phyloP scores from a whole-genome alignment of 1,284 basidiomycete species.

The Sanghuangporus baumii region DNA sequence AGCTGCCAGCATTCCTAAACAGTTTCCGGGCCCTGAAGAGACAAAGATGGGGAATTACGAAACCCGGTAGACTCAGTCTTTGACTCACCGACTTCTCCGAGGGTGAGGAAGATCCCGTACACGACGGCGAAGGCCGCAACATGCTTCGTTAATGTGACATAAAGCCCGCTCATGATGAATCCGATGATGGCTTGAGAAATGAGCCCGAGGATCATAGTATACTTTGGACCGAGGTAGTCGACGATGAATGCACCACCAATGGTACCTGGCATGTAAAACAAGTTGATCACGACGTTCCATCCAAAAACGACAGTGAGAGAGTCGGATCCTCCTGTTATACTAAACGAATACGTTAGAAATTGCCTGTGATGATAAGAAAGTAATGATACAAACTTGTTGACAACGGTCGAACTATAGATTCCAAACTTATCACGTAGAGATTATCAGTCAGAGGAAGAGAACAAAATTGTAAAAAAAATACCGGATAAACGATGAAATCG shows the following conservation, averaged over 20 bases:
- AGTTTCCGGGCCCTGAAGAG: constrained; percentile 65
- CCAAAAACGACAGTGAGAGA: constrained; percentile 61
- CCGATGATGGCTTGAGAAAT: constrained; percentile 67
- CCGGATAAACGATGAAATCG: constrained; percentile 67
- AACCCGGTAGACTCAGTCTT: neutral
- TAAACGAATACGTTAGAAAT: constrained; percentile 23
- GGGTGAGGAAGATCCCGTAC: constrained; percentile 87
- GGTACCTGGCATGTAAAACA: constrained; percentile 79
- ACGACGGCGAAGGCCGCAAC: constrained; percentile 81
- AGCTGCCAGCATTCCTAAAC: constrained; percentile 72
- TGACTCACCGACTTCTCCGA: constrained; percentile 66
- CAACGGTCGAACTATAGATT: constrained; percentile 78
- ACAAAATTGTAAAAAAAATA: constrained; percentile 2
- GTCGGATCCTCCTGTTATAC: constrained; percentile 49
- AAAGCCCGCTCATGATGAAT: constrained; percentile 83
- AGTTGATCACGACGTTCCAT: constrained; percentile 72
- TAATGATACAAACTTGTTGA: constrained; percentile 44
- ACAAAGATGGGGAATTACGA: neutral
- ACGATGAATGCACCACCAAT: constrained; percentile 75
- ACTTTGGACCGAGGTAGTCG: constrained; percentile 70
- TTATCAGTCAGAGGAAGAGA: neutral
- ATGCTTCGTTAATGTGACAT: constrained; percentile 51
- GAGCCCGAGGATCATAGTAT: constrained; percentile 70
- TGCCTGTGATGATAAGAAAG: neutral
- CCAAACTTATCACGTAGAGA: constrained; percentile 50